Evolutionary conservation across 139 green algal genomes (phyloP).

Genomic region (Spirogloea muscicola): DNA sequence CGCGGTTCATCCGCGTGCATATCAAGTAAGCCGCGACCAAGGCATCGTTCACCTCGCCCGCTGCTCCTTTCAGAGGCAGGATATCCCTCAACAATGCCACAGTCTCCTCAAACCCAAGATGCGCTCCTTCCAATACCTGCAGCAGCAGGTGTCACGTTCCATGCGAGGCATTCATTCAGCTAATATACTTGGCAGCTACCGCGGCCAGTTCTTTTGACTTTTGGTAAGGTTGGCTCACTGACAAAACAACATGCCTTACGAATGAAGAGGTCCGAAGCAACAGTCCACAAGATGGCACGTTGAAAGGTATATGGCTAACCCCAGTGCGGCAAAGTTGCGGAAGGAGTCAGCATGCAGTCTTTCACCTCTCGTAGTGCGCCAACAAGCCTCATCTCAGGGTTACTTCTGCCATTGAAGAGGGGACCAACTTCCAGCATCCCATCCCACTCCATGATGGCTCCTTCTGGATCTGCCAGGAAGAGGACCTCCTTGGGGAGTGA

Average conservation of each 20-base stretch:
- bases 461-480: conserved; percentile 40
- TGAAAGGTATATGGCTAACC: too few relatives aligned
- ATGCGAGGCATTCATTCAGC: too few relatives aligned
- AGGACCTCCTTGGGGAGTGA: conserved; percentile 30
- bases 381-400: conserved; percentile 20
- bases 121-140: conserved; percentile 25
- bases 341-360: too few relatives aligned
- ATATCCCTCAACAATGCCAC: conserved; percentile 2
- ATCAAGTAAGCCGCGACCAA: conserved; percentile 34
- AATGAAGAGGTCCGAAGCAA: too few relatives aligned
- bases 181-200: too few relatives aligned
- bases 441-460: conserved; percentile 18
- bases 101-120: conserved; percentile 39
- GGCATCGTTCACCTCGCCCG: conserved; percentile 4
- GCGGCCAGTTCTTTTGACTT: too few relatives aligned
- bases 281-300: too few relatives aligned
- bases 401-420: background rate
- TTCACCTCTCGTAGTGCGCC: conserved; percentile 14
- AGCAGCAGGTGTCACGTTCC: too few relatives aligned
- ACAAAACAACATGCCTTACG: too few relatives aligned
- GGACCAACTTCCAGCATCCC: conserved; percentile 6
- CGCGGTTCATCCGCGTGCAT: conserved; percentile 33
- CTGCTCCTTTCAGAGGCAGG: background rate
- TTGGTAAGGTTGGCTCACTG: too few relatives aligned
- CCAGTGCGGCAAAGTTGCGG: too few relatives aligned